Evolutionary conservation across 495 filamentous ascomycete species (phyloP), one percentile per base, ranked within the genome.

Genomic region (Tuber magnatum): DNA sequence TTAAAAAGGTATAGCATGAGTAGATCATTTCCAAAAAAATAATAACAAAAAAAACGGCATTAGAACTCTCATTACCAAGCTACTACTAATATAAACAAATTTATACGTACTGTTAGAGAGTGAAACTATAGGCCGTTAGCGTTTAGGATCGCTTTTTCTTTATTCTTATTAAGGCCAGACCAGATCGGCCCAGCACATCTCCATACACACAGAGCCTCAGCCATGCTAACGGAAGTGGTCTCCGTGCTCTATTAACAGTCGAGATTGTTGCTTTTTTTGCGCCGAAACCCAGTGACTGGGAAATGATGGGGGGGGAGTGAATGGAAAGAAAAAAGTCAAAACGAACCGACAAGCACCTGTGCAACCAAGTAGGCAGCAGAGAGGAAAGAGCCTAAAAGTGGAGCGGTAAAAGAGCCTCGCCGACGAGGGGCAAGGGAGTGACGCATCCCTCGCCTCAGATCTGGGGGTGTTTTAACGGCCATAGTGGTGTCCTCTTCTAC

Each of bases 371-470:
- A 32, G 32, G 56, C 56, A 32, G 56, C 28, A 32, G 56, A 65
- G 18, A 14, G 28, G 32, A 32, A 65, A 32, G 14, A 28, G 35
- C 18, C 56, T 65, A 65, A 65, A 65, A 65, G 28, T 3, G 56
- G 28, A 65, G 56, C 56, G 56, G 56, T 28, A 65, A 65, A 65
- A 65, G 56, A 65, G 56, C 56, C 56, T 65, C 56, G 56, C 6
- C 56, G 12, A 65, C 28, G 14, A 35, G 56, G 56, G 56, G 6
- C 32, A 65, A 32, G 9, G 3, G 32, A 65, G 56, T 18, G 56
- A 65, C 28, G 5, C 16, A 35, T 65, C 56, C 12, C 14, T 18
- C 28, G 28, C 56, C 56, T 65, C 12, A 65, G 56, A 65, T 35
- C 56, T 18, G 56, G 56, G 56, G 56, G 28, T 4, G 28, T 35